Percentiles rank a stretch among this genome's conserved stretches.
Evolutionary conservation across 2,329 filamentous ascomycete species (phyloP).

Genomic region (Dryadomyces quercivorus): DNA sequence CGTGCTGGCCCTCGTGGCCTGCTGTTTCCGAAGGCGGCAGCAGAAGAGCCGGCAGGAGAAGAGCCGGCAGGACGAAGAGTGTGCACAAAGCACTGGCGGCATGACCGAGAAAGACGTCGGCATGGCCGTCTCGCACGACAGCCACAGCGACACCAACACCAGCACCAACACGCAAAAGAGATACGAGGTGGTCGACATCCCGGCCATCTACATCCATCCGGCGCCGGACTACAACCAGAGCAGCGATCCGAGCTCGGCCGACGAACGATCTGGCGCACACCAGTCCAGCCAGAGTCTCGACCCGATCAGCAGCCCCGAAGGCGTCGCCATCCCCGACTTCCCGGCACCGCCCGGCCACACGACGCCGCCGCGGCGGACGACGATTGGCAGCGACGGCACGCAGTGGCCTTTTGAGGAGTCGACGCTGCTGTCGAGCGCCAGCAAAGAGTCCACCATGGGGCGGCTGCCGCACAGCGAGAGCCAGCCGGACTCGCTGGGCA

Average conservation of each 20-base stretch:
- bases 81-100: constrained; percentile 17
- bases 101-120: constrained; percentile 3
- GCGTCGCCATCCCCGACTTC: constrained; percentile 6
- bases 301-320: not conserved
- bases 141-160: not conserved
- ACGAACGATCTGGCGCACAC: no score
- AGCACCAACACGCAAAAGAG: not conserved
- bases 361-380: not conserved
- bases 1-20: constrained; percentile 17
- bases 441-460: not conserved
- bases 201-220: not conserved
- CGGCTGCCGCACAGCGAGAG: not conserved
- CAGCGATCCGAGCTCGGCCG: no score
- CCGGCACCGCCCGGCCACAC: constrained; percentile 5
- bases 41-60: constrained; percentile 14
- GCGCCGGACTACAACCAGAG: not conserved
- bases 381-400: not conserved
- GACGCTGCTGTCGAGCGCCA: constrained; percentile 9
- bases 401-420: constrained; percentile 13
- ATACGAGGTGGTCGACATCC: not conserved
- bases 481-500: not conserved
- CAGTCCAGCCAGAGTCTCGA: not conserved
- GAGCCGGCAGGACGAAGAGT: constrained; percentile 4
- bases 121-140: not conserved
- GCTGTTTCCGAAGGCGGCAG: constrained; percentile 17